Evolutionary conservation across 108 stramenopile genomes (phyloP).

Genomic region (Cyclotella kingstonii): DNA sequence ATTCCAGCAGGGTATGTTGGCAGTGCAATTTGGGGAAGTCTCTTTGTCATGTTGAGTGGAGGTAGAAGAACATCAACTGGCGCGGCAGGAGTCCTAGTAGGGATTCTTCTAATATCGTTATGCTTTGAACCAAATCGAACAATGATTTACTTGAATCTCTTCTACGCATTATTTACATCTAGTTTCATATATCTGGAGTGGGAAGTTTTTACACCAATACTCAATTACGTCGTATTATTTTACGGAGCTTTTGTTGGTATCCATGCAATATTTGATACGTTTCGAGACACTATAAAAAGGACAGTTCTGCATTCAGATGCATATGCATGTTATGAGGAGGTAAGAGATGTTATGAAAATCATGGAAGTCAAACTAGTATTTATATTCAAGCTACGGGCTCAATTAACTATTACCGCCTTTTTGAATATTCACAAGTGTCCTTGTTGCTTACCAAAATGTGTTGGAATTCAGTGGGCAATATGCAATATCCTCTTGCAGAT

Average conservation of each 20-base stretch:
- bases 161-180: slow-evolving; percentile 34
- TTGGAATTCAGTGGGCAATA: slow-evolving; percentile 46
- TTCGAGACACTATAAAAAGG: slow-evolving; percentile 32
- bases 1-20: slow-evolving; percentile 51
- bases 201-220: slow-evolving; percentile 39
- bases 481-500: slow-evolving; percentile 32
- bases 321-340: slow-evolving; percentile 40
- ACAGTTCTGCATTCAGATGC: slow-evolving; percentile 49
- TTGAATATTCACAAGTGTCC: slow-evolving; percentile 3
- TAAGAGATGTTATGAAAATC: not conserved
- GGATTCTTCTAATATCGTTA: slow-evolving; percentile 34
- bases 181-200: slow-evolving; percentile 47
- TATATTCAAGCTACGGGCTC: too few relatives aligned
- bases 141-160: slow-evolving; percentile 41
- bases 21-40: slow-evolving; percentile 39
- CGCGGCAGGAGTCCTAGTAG: slow-evolving; percentile 33
- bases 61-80: slow-evolving; percentile 41
- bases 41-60: slow-evolving; percentile 44
- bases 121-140: slow-evolving; percentile 50
- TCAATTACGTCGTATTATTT: slow-evolving; percentile 40
- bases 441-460: slow-evolving; percentile 45
- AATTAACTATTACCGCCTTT: not conserved
- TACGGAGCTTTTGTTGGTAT: slow-evolving; percentile 48
- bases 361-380: not conserved
- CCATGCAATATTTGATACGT: slow-evolving; percentile 42